Percentiles rank a stretch among this genome's conserved stretches.
These are phyloP conservation scores for Aspergillus persii DNA, from an alignment of 2,329 filamentous ascomycete species.

Conservation along the genomic window DNA sequence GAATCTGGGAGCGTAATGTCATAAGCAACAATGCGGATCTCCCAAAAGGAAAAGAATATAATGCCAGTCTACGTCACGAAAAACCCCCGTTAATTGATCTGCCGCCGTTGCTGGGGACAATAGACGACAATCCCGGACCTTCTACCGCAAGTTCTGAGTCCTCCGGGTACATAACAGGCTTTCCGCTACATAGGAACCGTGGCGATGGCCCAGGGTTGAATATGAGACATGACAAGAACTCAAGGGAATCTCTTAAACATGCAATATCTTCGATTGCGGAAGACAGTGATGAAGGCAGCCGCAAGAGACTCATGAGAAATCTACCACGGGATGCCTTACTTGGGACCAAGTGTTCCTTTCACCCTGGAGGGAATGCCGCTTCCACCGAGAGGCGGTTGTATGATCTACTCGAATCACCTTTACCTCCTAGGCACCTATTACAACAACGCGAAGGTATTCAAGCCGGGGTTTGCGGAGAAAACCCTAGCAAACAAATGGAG, in stretches of 20 bases:
- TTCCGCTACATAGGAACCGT: conserved; percentile 24
- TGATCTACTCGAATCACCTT: conserved; percentile 31
- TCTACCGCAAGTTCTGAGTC: background rate
- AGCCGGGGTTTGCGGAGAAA: background rate
- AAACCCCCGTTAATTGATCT: background rate
- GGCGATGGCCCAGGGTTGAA: conserved; percentile 8
- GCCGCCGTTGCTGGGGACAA: background rate
- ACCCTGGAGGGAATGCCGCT: background rate
- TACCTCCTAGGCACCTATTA: conserved; percentile 22
- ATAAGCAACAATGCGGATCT: background rate
- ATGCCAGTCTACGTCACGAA: background rate
- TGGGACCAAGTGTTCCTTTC: background rate
- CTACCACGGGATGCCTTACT: background rate
- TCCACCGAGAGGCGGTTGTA: conserved; percentile 27
- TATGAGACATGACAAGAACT: conserved; percentile 39
- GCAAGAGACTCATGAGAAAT: background rate
- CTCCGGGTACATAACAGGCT: background rate
- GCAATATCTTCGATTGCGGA: conserved; percentile 50
- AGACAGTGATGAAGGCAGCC: conserved; percentile 43
- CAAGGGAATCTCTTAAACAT: conserved; percentile 22
- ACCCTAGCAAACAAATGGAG: background rate
- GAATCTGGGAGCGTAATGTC: background rate
- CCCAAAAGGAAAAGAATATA: background rate
- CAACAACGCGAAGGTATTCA: background rate
- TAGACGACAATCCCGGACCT: background rate